These are phyloP conservation scores for Leccinum olivaceopallidum DNA, from an alignment of 768 basidiomycete genomes.

Conservation along the genomic window DNA sequence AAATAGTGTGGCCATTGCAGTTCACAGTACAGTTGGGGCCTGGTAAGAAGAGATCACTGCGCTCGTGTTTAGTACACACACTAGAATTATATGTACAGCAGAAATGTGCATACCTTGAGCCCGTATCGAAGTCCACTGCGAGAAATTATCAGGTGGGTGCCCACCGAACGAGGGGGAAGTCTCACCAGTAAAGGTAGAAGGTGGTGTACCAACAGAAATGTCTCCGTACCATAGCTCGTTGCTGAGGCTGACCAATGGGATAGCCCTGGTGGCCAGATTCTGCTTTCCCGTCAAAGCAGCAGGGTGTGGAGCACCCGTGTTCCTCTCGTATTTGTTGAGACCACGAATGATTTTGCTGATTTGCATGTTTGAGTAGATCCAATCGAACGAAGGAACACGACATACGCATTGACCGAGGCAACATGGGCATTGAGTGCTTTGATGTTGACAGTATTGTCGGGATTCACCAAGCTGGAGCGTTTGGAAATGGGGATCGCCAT, in stretches of 20 bases:
- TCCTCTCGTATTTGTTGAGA: conserved; percentile 2
- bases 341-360: conserved; percentile 7
- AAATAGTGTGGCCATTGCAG: conserved; percentile 34
- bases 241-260: neutral
- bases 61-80: neutral
- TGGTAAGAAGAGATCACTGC: conserved; percentile 31
- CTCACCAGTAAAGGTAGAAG: neutral
- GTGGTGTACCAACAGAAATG: conserved; percentile 12
- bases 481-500: conserved; percentile 13
- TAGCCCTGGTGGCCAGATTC: neutral
- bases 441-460: conserved; percentile 6
- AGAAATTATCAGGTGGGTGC: neutral
- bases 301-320: conserved; percentile 1
- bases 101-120: conserved; percentile 15
- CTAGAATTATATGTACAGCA: neutral
- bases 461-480: conserved; percentile 4
- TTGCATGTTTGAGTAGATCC: neutral
- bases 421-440: conserved; percentile 9
- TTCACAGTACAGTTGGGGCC: conserved; percentile 19
- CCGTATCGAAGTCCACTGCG: neutral
- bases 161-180: too few relatives aligned
- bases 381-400: neutral
- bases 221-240: conserved; percentile 11
- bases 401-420: conserved; percentile 10
- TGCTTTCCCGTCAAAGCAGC: neutral